phyloP scores from a whole-genome alignment of 345 rosid species.

The Atalantia buxifolia region DNA sequence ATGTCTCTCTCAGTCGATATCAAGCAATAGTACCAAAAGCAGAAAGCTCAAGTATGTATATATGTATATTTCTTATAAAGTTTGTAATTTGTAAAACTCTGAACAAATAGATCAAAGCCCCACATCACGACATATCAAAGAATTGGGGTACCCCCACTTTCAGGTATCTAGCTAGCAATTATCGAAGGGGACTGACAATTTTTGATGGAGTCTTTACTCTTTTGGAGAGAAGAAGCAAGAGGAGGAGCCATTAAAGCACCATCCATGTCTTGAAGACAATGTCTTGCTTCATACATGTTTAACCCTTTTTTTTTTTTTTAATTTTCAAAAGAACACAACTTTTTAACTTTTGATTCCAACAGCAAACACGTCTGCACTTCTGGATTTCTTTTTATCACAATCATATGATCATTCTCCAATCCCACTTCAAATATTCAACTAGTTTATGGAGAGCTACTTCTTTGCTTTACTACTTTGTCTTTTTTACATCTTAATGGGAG shows the following conservation, averaged over 20 bases:
- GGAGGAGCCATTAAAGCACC: no score
- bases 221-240: neutral
- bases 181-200: neutral
- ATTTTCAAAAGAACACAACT: no score
- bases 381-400: neutral
- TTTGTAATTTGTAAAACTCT: neutral
- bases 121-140: neutral
- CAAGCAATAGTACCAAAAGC: neutral
- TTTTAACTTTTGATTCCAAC: no score
- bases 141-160: neutral
- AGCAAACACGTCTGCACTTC: neutral
- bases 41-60: neutral
- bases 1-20: slow-evolving; percentile 5
- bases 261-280: no score
- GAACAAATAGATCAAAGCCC: neutral
- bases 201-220: neutral
- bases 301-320: no score
- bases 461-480: neutral
- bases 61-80: no score
- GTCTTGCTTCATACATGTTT: no score
- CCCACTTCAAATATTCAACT: neutral
- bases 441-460: neutral
- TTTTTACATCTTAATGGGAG: neutral
- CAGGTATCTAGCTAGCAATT: slow-evolving; percentile 2
- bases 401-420: neutral